Conservation (phyloP, 306 rosid genomes). For the Malus domestica region DNA sequence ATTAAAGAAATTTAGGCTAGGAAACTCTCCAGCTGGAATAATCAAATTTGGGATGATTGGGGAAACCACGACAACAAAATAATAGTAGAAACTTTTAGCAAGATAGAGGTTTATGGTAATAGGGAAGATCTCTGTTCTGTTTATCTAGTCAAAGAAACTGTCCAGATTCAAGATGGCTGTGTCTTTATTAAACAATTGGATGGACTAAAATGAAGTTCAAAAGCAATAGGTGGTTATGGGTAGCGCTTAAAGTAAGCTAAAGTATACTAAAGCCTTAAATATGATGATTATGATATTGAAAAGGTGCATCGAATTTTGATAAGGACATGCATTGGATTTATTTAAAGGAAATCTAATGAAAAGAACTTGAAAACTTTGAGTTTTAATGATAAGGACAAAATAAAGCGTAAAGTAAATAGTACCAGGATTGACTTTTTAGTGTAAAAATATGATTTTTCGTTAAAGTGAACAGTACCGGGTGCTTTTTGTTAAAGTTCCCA, state of each 20-base stretch:
- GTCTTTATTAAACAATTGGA: no score
- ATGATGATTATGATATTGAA: not conserved
- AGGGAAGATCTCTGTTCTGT: no score
- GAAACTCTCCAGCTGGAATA: not conserved
- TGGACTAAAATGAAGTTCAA: not conserved
- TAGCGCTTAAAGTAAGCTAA: not conserved
- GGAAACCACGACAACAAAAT: not conserved
- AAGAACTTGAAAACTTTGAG: no score
- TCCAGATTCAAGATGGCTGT: constrained; percentile 2
- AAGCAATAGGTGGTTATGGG: not conserved
- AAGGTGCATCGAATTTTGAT: not conserved
- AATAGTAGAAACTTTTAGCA: not conserved
- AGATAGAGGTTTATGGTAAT: not conserved
- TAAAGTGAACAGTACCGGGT: no score
- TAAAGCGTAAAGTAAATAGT: no score
- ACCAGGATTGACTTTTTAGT: no score
- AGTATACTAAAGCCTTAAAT: no score
- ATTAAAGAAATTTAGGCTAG: not conserved
- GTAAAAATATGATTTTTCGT: no score
- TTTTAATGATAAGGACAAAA: no score
- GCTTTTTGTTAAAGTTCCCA: no score
- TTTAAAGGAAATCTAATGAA: no score
- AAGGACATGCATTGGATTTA: not conserved
- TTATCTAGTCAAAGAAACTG: not conserved
- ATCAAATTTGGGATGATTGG: no score